Base-by-base conservation (phyloP, 371 early-diverging fungal species). In the Mucor sp. region DNA sequence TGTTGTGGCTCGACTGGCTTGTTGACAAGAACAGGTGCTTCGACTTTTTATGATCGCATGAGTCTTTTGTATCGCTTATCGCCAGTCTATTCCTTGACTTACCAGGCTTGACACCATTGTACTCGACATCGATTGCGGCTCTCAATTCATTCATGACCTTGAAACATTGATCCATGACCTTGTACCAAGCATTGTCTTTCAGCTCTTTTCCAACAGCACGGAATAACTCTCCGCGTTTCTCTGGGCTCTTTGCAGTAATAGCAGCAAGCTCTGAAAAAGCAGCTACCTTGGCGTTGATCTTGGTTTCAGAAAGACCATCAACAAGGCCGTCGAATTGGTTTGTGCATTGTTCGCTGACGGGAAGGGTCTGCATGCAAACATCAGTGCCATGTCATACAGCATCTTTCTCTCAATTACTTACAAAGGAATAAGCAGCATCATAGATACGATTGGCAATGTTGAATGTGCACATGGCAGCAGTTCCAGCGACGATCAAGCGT, bases 251-350 rank as follows among this genome's bases (percentile, higher is more conserved):
- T 21, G 71, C 69, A 7, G 84, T 64, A 39, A 85, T 44, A 3
- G 66, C 61, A 17, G 74, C 78, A 9, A 88, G 67, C 59, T 88
- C 88, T 21, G 81, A 76, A 70, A 75, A 86, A 0, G 88, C 87
- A 19, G 74, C 67, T 11, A 71, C 67, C 62, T 74, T 50, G n/a
- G 58, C 47, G 12, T 25, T 17, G 64, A 62, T 50, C 12, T 68
- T 33, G 27, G 50, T 66, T 0, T 70, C 60, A 33, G 71, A 60
- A 1, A 72, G 56, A 6, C 73, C 73, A 35, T 60, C 19, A 17
- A 69, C 53, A 15, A 72, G 33, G 12, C 62, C 59, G 0, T 72
- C 69, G 15, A 69, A 72, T 56, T 62, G 66, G 11, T 72, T 72
- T 2, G 37, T 7, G 9, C 41, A 62, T n/a, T 43, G 43, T 35